phyloP scores from a whole-genome alignment of 164 flowering plant species.

The Tinospora cordifolia region DNA sequence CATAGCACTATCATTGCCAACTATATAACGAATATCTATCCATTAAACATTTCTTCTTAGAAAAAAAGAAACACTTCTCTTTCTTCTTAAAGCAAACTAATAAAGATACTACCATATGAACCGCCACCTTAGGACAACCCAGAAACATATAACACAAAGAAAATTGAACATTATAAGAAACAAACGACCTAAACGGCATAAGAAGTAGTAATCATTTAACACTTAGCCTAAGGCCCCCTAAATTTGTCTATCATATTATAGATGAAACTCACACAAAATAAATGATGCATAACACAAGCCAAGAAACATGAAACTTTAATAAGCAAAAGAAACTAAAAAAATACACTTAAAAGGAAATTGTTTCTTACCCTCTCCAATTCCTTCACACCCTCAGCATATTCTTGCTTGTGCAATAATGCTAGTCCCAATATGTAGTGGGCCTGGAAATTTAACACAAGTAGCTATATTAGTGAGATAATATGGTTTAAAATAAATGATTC shows the following conservation, averaged over 20 bases:
- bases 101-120: no score
- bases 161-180: no score
- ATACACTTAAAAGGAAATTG: not conserved
- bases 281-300: not conserved
- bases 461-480: not conserved
- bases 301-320: not conserved
- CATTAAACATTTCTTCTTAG: no score
- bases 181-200: no score
- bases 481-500: not conserved
- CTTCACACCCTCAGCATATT: constrained; percentile 57
- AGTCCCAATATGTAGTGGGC: constrained; percentile 83
- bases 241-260: not conserved
- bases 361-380: constrained; percentile 53
- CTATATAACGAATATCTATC: no score
- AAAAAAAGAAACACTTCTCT: no score
- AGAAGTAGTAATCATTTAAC: not conserved
- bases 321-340: not conserved
- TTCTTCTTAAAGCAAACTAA: no score
- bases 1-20: no score
- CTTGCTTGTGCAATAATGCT: constrained; percentile 55
- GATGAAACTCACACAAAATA: not conserved
- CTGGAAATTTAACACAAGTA: constrained; percentile 28
- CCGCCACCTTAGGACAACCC: no score
- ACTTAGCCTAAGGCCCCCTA: not conserved
- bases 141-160: no score